Base-by-base conservation (phyloP, 192 early-diverging fungal genomes). In the Jimgerdemannia flammicorona region DNA sequence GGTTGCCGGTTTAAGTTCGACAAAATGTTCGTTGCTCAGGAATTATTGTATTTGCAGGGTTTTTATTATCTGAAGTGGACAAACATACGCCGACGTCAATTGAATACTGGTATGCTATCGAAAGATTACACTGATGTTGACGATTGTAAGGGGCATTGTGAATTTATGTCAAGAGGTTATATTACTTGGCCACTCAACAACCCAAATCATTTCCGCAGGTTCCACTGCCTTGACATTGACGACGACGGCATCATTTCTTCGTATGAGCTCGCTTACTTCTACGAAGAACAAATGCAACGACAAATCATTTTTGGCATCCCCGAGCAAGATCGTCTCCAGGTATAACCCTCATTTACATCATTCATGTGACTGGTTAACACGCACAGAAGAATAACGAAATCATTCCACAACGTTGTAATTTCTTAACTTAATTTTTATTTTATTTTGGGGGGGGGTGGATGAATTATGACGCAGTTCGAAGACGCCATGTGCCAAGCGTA, bases 221-320 rank as follows among this genome's bases (percentile, higher is more conserved):
- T 99, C 85, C 88, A 95, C 71, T 95, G 93, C 73, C 85, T 99
- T 80, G 97, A 99, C 78, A 77, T 91, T 14, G 96, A 99, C 78
- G 93, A 92, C 8, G 95, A 98, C 79, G 97, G 97, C 14, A 75
- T 91, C 3, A 81, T 98, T 14, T 89, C 91, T 29, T 85, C 93
- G n/a, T 92, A 93, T 76, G 97, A 99, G 78, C 79, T 99, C 3
- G 84, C 90, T 65, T 86, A 92, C 69, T 94, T 97, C 77, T 99
- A 89, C 80, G 89, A 93, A 64, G 94, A 98, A 78, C 95, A 97
- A 80, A 81, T 43, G 20, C 18, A 68, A 9, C 19, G 67, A 8
- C 67, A 68, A 68, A 68, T 68, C 6, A 68, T 68, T 7, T 68
- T 68, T 68, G 67, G 18, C 19, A 18, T 68, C 9, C 67, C 67